Percentiles rank a stretch among this genome's conserved stretches.
These are phyloP conservation scores for Fusarium hostae DNA, from an alignment of 2,329 filamentous ascomycete species.

Conservation along the genomic window DNA sequence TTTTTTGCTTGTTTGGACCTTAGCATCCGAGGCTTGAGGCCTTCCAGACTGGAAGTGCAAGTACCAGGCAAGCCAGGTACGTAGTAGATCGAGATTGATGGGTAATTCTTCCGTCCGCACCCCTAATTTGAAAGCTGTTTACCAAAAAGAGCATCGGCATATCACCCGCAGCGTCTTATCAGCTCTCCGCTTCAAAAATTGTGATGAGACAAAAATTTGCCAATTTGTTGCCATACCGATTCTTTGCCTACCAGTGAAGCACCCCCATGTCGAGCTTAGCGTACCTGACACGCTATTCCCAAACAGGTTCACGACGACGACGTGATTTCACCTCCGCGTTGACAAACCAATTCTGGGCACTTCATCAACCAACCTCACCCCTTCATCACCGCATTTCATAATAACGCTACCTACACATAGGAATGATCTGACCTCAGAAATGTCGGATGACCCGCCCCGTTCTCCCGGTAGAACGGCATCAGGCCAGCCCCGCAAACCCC, in stretches of 20 bases:
- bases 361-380: neutral
- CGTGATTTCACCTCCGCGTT: constrained; percentile 5
- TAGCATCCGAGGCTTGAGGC: neutral
- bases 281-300: neutral
- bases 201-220: neutral
- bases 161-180: too few relatives aligned
- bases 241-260: neutral
- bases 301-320: neutral
- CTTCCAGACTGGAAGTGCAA: too few relatives aligned
- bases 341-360: neutral
- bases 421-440: neutral
- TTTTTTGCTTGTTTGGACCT: neutral
- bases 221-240: neutral
- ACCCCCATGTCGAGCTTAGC: neutral
- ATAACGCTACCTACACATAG: neutral
- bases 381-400: neutral
- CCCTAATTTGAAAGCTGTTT: neutral
- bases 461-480: constrained; percentile 11
- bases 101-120: neutral
- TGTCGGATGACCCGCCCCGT: constrained; percentile 22
- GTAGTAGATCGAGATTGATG: too few relatives aligned
- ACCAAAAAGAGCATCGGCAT: neutral
- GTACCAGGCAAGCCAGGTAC: too few relatives aligned
- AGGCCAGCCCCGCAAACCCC: constrained; percentile 34
- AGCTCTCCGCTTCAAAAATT: neutral